A percentile compares a stretch with the other conserved stretches of the same genome.
These are phyloP conservation scores for Aspergillus clavatus DNA, from an alignment of 2,329 filamentous ascomycete genomes.

Conservation along the genomic window DNA sequence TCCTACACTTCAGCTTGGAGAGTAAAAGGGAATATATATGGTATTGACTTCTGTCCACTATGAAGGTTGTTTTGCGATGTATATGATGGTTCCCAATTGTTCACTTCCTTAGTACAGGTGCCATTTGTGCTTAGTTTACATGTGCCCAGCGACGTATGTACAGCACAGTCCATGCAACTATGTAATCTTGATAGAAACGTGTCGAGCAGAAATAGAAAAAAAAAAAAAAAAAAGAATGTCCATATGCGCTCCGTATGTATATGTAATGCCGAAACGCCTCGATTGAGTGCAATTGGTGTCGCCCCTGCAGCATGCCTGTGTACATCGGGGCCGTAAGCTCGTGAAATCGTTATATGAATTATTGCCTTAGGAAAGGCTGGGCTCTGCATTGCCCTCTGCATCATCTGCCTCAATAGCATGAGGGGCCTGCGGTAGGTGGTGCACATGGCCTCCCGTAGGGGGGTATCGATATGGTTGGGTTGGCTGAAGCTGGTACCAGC, in stretches of 20 bases:
- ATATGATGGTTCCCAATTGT: no score
- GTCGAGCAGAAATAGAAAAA: no score
- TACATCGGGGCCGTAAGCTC: neutral
- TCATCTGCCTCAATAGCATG: slow-evolving; percentile 19
- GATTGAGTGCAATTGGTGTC: neutral
- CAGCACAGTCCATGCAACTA: no score
- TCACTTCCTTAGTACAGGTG: no score
- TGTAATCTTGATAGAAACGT: no score
- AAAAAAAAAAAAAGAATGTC: neutral
- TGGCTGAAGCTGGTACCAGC: slow-evolving; percentile 45
- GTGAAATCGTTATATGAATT: neutral
- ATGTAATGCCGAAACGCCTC: neutral
- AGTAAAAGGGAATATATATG: neutral
- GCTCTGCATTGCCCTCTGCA: neutral
- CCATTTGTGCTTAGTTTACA: no score
- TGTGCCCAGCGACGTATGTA: no score
- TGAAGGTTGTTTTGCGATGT: no score
- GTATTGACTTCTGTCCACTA: no score
- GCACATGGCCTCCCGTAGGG: slow-evolving; percentile 19
- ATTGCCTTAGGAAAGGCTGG: neutral
- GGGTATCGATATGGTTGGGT: slow-evolving; percentile 27
- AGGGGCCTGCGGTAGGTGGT: slow-evolving; percentile 12
- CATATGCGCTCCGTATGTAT: neutral
- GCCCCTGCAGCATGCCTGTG: neutral
- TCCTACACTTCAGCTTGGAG: no score